Percentiles rank a stretch among this genome's conserved stretches.
Evolutionary conservation across 352 stramenopile genomes (phyloP).

Genomic region (Pythium scleroteichum): DNA sequence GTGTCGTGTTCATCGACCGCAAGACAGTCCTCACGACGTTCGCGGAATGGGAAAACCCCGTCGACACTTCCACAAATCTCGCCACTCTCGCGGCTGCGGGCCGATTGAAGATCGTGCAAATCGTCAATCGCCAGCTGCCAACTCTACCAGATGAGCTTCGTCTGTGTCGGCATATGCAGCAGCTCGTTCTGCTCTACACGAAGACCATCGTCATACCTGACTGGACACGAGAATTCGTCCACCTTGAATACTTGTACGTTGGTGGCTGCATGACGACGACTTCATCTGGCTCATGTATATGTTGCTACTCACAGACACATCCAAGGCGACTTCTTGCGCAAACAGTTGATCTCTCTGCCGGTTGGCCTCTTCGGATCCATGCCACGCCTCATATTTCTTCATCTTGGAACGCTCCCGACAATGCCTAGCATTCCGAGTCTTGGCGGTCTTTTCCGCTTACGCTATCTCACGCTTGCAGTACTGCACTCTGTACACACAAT

Average conservation of each 20-base stretch:
- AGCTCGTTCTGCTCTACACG: conserved; percentile 31
- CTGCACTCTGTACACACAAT: conserved; percentile 3
- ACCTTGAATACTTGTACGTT: conserved; percentile 29
- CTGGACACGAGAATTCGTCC: conserved; percentile 24
- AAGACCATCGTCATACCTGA: conserved; percentile 20
- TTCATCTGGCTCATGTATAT: background rate
- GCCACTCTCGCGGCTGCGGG: conserved; percentile 10
- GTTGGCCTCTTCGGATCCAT: conserved; percentile 7
- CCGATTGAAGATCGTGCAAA: conserved; percentile 17
- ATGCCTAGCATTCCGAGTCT: conserved; percentile 1
- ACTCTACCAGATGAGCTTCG: conserved; percentile 10
- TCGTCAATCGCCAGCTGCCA: conserved; percentile 23
- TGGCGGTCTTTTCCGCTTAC: background rate
- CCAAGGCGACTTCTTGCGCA: conserved; percentile 1
- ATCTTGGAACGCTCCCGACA: conserved; percentile 11
- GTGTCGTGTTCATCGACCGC: conserved; percentile 22
- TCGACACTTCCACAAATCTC: conserved; percentile 14
- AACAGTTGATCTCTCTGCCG: background rate
- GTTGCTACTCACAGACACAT: background rate
- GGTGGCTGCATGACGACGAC: background rate
- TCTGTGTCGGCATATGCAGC: background rate
- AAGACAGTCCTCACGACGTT: background rate
- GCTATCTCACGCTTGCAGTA: conserved; percentile 6
- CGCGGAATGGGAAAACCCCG: conserved; percentile 14
- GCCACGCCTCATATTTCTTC: conserved; percentile 7